Conservation (phyloP, 1,139 yeast genomes). For the Suhomyces coccinellae region DNA sequence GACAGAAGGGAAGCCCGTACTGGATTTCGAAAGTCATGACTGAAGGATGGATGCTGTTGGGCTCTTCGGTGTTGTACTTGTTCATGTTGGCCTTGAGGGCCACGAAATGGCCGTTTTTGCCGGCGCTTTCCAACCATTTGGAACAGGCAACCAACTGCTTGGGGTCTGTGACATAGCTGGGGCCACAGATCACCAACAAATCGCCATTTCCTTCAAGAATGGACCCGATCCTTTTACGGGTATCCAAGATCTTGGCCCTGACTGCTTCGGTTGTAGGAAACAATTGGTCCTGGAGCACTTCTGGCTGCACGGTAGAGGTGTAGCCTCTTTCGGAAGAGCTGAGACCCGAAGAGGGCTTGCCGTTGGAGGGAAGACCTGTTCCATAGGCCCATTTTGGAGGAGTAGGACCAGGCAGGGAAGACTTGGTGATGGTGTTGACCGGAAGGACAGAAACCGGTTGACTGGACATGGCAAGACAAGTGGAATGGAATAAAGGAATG, state of each 20-base stretch:
- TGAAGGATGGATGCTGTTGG: constrained; percentile 15
- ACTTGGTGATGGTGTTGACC: neutral
- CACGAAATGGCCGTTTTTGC: constrained; percentile 9
- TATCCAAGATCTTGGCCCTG: constrained; percentile 27
- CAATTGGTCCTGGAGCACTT: constrained; percentile 43
- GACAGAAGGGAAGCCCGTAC: constrained; percentile 41
- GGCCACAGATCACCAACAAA: constrained; percentile 43
- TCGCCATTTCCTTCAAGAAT: constrained; percentile 15
- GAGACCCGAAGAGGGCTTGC: constrained; percentile 22
- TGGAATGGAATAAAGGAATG: no score
- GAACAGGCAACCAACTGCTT: constrained; percentile 41
- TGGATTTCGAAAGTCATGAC: constrained; percentile 36
- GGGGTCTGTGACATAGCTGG: constrained; percentile 29
- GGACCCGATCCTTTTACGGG: constrained; percentile 19
- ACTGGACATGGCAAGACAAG: neutral
- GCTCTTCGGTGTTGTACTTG: constrained; percentile 22
- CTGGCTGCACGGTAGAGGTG: constrained; percentile 33
- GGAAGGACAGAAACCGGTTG: neutral
- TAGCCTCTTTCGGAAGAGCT: constrained; percentile 29
- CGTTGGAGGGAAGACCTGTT: constrained; percentile 1
- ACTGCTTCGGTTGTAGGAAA: constrained; percentile 34
- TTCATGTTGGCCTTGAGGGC: constrained; percentile 36
- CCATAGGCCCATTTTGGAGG: constrained; percentile 10
- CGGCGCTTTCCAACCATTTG: constrained; percentile 36
- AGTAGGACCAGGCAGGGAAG: neutral